phyloP scores from a whole-genome alignment of 2,329 filamentous ascomycete genomes.

The Metarhizium brunneum region DNA sequence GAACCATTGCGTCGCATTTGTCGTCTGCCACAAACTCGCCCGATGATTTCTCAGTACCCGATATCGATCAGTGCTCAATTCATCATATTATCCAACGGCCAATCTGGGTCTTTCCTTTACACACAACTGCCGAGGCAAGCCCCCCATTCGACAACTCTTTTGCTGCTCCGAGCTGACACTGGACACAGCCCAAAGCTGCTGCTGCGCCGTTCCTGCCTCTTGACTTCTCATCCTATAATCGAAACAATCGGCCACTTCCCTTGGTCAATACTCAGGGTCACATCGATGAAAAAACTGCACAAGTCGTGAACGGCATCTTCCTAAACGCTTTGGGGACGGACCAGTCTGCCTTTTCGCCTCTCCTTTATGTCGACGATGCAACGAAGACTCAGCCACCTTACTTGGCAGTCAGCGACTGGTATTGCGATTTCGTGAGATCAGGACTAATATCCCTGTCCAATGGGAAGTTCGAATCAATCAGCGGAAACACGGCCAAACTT shows the following conservation, averaged over 20 bases:
- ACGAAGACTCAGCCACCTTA: constrained; percentile 47
- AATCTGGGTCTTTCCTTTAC: constrained; percentile 60
- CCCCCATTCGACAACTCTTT: neutral
- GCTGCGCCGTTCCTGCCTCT: constrained; percentile 60
- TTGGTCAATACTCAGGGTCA: constrained; percentile 57
- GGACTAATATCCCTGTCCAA: constrained; percentile 44
- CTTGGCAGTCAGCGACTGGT: constrained; percentile 62
- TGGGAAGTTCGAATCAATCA: constrained; percentile 33
- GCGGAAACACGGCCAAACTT: constrained; percentile 25
- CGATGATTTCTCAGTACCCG: constrained; percentile 25
- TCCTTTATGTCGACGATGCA: constrained; percentile 27
- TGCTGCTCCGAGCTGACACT: neutral
- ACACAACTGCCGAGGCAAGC: constrained; percentile 40
- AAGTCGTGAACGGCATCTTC: constrained; percentile 42
- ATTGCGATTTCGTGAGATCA: constrained; percentile 63
- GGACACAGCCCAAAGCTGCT: constrained; percentile 29
- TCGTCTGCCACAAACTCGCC: constrained; percentile 54
- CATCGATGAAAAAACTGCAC: constrained; percentile 49
- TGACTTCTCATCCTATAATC: constrained; percentile 64
- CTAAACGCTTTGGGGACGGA: constrained; percentile 39
- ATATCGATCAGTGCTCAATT: constrained; percentile 45
- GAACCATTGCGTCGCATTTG: constrained; percentile 60
- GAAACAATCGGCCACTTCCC: constrained; percentile 49
- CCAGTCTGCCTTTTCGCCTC: constrained; percentile 40
- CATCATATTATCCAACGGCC: constrained; percentile 63